These are phyloP conservation scores for Neurospora sp. DNA, from an alignment of 495 filamentous ascomycete genomes.

Conservation along the genomic window DNA sequence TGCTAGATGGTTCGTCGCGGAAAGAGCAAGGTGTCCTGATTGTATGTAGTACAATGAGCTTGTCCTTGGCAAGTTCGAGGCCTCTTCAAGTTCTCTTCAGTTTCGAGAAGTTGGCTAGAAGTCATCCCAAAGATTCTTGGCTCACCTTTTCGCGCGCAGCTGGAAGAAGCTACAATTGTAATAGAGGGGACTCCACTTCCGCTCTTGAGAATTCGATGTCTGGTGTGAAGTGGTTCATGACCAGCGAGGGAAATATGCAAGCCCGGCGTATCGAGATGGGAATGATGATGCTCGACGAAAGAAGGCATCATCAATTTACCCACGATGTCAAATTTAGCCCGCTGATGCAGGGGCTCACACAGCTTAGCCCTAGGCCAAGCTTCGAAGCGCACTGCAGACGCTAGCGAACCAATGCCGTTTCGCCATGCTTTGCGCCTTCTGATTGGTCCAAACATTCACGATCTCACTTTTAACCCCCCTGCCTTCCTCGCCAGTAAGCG, in stretches of 20 bases:
- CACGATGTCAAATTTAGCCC: not conserved
- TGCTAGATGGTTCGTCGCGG: too few species aligned
- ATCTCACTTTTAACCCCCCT: not conserved
- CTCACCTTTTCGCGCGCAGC: not conserved
- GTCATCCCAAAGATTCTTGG: not conserved
- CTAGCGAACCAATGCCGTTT: not conserved
- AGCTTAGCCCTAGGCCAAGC: not conserved
- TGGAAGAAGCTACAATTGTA: not conserved
- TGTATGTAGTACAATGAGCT: too few species aligned
- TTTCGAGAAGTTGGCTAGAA: not conserved
- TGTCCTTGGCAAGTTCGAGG: too few species aligned
- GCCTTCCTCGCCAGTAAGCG: not conserved
- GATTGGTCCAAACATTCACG: not conserved
- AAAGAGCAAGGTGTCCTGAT: too few species aligned
- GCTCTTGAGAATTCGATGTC: not conserved
- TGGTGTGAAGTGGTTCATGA: too few species aligned
- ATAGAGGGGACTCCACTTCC: not conserved
- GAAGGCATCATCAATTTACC: not conserved
- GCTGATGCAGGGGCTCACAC: not conserved
- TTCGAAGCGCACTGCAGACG: not conserved
- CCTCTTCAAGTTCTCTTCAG: not conserved
- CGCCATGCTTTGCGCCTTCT: not conserved
- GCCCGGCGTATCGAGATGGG: not conserved
- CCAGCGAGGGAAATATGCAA: too few species aligned
- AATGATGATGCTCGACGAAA: not conserved